Evolutionary conservation across 192 early-diverging fungal genomes (phyloP).

Genomic region (Spizellomyces sp.): DNA sequence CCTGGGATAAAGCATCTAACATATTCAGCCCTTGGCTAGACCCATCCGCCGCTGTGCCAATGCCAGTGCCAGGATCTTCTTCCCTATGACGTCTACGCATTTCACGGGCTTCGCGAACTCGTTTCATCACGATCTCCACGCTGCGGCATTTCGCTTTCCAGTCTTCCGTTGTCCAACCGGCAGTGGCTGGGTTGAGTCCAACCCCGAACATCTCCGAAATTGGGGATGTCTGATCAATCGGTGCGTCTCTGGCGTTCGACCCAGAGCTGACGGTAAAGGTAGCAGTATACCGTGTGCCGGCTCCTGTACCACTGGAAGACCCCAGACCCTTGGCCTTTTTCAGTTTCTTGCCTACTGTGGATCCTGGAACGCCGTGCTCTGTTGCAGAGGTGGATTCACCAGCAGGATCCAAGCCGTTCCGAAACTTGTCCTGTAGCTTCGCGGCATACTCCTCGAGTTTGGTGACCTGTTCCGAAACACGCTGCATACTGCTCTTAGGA

Average conservation of each 20-base stretch:
- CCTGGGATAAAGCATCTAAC: neutral
- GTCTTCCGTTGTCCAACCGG: slow-evolving; percentile 32
- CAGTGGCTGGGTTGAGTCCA: slow-evolving; percentile 18
- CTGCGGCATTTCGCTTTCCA: slow-evolving; percentile 28
- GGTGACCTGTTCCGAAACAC: slow-evolving; percentile 28
- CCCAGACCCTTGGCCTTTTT: slow-evolving; percentile 2
- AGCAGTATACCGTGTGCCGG: slow-evolving; percentile 1
- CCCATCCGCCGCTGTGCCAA: neutral
- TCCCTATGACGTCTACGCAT: slow-evolving; percentile 10
- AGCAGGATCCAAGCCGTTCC: neutral
- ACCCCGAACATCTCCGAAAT: slow-evolving; percentile 18
- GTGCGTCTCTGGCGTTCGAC: neutral
- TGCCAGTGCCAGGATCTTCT: neutral
- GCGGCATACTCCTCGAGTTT: slow-evolving; percentile 27
- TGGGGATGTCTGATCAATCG: neutral
- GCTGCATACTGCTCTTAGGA: slow-evolving; percentile 6
- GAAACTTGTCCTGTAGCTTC: slow-evolving; percentile 13
- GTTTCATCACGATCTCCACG: slow-evolving; percentile 37
- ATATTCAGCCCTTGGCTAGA: slow-evolving; percentile 7
- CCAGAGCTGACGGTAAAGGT: slow-evolving; percentile 6
- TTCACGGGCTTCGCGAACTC: slow-evolving; percentile 27
- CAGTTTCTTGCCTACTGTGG: neutral
- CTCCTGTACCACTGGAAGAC: neutral
- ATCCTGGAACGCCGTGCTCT: neutral
- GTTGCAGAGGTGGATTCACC: neutral